A percentile compares a stretch with the other conserved stretches of the same genome.
These are phyloP conservation scores for Penicillium psychrosexuale DNA, from an alignment of 2,329 filamentous ascomycete species.

Conservation along the genomic window DNA sequence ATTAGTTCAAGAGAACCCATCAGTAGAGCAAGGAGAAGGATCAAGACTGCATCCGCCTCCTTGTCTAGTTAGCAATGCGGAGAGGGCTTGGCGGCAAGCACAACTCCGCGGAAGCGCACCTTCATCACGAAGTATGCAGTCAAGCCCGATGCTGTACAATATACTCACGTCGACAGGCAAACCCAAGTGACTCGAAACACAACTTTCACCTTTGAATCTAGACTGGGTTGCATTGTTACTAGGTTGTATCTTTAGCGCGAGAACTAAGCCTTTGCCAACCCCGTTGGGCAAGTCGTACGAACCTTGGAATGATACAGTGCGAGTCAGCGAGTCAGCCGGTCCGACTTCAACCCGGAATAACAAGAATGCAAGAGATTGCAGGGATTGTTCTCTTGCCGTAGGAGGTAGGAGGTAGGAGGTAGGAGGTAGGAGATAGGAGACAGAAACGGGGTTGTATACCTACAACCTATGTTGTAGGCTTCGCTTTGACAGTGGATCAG, in stretches of 20 bases:
- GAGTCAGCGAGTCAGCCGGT: neutral
- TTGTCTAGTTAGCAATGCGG: neutral
- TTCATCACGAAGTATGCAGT: conserved; percentile 2
- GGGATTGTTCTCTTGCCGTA: neutral
- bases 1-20: neutral
- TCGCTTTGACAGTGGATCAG: conserved; percentile 8
- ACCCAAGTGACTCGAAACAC: neutral
- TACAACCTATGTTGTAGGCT: neutral
- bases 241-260: neutral
- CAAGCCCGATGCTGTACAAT: neutral
- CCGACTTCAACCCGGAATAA: neutral
- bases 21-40: neutral
- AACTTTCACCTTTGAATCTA: neutral
- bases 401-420: neutral
- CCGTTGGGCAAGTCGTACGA: conserved; percentile 4
- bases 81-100: neutral
- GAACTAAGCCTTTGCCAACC: conserved; percentile 22
- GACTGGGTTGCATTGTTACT: neutral
- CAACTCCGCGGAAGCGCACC: neutral
- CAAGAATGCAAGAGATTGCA: conserved; percentile 7
- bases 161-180: neutral
- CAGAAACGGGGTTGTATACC: too few species aligned
- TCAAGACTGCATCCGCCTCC: neutral
- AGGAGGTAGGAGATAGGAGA: neutral
- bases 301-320: neutral